Base-by-base conservation (phyloP, 768 basidiomycete genomes). In the Leccinum subgranulosum region DNA sequence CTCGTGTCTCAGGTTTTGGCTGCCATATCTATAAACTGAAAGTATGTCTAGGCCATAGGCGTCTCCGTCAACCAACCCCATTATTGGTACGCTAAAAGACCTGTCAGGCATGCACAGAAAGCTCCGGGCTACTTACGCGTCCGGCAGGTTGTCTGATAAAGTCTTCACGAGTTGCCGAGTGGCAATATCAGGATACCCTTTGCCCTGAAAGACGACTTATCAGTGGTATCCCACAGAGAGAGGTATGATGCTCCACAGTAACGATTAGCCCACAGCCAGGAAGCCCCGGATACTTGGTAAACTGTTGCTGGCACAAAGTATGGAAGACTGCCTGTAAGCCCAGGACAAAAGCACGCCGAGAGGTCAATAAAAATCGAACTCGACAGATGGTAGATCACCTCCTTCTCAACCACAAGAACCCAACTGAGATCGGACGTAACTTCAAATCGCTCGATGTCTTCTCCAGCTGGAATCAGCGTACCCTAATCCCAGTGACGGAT, bases 101-200 rank as follows among this genome's bases (percentile, higher is more conserved):
- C 27, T 57, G 9, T 41, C 43, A 54, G 51, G 8, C 52, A 39
- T 21, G 8, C 25, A 29, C 6, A 29, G 47, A 34, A n/a, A 7
- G 43, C 31, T 41, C 8, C 11, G 21, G 19, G n/a, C 5, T 23
- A 6, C 75, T 62, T 68, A 91, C 93, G 73, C 74, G 43, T 71
- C 47, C 3, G 88, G 87, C 19, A 93, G 79, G 33, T 81, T 80
- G 39, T 85, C 80, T 1, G 88, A 81, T 3, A 98, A 77, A 0
- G 81, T 83, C 56, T 85, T 84, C 47, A 95, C 82, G 7, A 98
- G 79, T 61, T 95, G 86, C 7, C 94, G 81, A 1, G 97, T 96
- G 3, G 94, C 88, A 4, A 97, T 73, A 68, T 99, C 97, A 0
- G 97, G 97, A 73, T 96, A 98, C 3, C 97, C 97, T 70, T 97